phyloP scores from a whole-genome alignment of 257 asterid genomes.

The Linaria vulgaris region DNA sequence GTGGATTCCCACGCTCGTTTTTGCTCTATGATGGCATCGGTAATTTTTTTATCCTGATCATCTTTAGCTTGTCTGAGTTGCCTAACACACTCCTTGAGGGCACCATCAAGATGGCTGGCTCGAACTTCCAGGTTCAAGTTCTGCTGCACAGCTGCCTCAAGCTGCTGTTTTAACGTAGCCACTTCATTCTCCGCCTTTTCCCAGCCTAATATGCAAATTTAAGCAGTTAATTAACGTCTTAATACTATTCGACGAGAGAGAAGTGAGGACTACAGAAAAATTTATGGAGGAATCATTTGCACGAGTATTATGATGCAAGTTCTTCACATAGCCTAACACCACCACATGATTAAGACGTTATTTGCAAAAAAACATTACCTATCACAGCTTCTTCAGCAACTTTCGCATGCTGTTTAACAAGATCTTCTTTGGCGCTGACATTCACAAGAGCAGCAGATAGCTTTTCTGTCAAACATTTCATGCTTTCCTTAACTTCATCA shows the following conservation, averaged over 20 bases:
- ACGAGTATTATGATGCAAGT: too few relatives aligned
- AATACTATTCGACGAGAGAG: slow-evolving; percentile 2
- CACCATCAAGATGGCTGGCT: slow-evolving; percentile 67
- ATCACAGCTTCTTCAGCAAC: slow-evolving; percentile 93
- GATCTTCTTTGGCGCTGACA: slow-evolving; percentile 71
- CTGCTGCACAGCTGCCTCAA: slow-evolving; percentile 63
- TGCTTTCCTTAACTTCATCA: slow-evolving; percentile 45
- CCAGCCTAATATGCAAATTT: slow-evolving; percentile 53
- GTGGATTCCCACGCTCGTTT: slow-evolving; percentile 41
- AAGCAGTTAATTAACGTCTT: slow-evolving; percentile 2
- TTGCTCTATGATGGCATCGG: slow-evolving; percentile 41
- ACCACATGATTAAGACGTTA: neutral
- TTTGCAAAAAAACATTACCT: slow-evolving; percentile 40
- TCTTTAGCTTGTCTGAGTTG: slow-evolving; percentile 68
- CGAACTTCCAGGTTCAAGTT: slow-evolving; percentile 62
- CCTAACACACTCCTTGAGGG: slow-evolving; percentile 75
- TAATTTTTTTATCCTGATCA: slow-evolving; percentile 49
- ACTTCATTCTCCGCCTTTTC: slow-evolving; percentile 88
- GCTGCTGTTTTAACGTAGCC: slow-evolving; percentile 58
- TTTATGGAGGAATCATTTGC: too few relatives aligned
- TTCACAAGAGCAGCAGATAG: slow-evolving; percentile 80
- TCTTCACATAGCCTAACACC: neutral
- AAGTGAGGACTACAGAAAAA: neutral
- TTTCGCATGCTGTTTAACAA: slow-evolving; percentile 82
- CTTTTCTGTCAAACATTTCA: slow-evolving; percentile 51